Evolutionary conservation across 2,329 filamentous ascomycete species (phyloP), one percentile per base, ranked within the genome.

Genomic region (Aspergillus ochraceoroseus): DNA sequence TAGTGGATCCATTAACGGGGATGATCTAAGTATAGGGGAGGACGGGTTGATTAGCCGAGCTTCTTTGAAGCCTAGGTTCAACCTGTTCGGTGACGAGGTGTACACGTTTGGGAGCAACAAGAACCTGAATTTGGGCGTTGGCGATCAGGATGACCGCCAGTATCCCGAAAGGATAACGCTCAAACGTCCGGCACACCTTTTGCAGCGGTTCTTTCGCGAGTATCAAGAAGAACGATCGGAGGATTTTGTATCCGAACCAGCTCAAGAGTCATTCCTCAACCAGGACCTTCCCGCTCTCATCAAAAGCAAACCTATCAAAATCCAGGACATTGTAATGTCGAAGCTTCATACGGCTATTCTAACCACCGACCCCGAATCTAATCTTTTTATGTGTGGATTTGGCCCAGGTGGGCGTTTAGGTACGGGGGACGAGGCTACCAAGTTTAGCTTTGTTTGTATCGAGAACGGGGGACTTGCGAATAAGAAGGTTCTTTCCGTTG

Each of bases 81-180:
- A 60, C 52, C 52, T 82, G 17, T 62, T 70, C 14, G 90, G 87
- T 6, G 87, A 95, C 55, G 92, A 98, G 58, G 70, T 95, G 1
- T 96, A 87, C 56, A 83, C 87, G 1, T 95, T 96, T 65, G 92
- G 92, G 34, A 96, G 89, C 65, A 98, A 95, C 66, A 94, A 92
- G 58, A 98, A 98, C 53, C 68, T 94, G 7, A 92, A 86, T 0
- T 76, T 98, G 14, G 92, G 92, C 1, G 83, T 96, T 45, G 89
- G 89, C n/a, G 89, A 98, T 58, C 84, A 94, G 56, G 88, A 95
- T 61, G 90, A 98, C 59, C 81, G 92, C 2, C 89, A 96, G 49
- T 94, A 84, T 55, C 92, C 92, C 0, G 92, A 96, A 61, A 83
- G 87, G 7, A 80, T 95, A 7, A 70, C 74, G 20, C 65, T 96